Percentiles rank a stretch among this genome's conserved stretches.
Conservation (phyloP, 2,329 filamentous ascomycete species). For the Drechslera avenae region DNA sequence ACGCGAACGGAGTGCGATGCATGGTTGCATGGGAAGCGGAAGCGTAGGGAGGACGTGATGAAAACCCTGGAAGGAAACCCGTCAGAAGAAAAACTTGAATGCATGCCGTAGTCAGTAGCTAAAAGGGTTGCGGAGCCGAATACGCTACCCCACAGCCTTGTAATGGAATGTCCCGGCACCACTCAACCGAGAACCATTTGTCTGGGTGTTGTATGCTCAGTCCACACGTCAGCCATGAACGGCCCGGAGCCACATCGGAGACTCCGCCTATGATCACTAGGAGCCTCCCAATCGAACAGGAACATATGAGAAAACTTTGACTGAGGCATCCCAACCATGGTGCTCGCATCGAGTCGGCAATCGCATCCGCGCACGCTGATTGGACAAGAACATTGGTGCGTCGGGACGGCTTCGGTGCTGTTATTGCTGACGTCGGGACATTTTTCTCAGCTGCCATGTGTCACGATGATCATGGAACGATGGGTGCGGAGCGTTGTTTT, state of each 20-base stretch:
- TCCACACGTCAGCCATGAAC: too few relatives aligned
- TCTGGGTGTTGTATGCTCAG: neutral
- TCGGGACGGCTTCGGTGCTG: conserved; percentile 1
- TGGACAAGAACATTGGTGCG: neutral
- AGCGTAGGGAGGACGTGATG: neutral
- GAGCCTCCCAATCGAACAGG: neutral
- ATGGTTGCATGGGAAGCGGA: neutral
- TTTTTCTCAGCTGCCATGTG: too few relatives aligned
- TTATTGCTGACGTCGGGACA: neutral
- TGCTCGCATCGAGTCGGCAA: neutral
- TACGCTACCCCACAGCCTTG: conserved; percentile 7
- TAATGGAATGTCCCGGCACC: neutral
- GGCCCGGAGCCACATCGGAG: too few relatives aligned
- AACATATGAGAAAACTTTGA: neutral
- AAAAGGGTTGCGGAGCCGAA: conserved; percentile 4
- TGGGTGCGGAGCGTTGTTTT: too few relatives aligned
- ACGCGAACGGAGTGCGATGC: neutral
- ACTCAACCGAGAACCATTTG: neutral
- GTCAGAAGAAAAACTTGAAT: neutral
- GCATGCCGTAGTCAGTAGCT: neutral
- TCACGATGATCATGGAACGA: too few relatives aligned
- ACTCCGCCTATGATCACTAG: too few relatives aligned
- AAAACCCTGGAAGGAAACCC: neutral
- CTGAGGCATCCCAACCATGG: neutral
- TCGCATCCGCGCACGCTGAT: neutral